Evolutionary conservation across 2,329 filamentous ascomycete genomes (phyloP).

Genomic region (Pezicula neosporulosa): DNA sequence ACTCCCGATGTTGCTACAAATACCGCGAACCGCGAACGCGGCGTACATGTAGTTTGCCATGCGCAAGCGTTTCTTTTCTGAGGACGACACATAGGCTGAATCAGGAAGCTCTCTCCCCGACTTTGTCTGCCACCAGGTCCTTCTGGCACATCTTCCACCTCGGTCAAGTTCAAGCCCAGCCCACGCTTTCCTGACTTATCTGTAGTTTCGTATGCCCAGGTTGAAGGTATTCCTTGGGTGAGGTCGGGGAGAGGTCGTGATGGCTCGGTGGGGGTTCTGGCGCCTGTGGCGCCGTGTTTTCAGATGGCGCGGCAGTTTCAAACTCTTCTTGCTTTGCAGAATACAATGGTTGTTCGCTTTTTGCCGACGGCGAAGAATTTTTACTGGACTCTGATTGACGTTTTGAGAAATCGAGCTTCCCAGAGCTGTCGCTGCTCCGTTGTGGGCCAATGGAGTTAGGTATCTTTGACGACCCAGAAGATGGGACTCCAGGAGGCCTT

Average conservation of each 20-base stretch:
- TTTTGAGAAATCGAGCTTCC: slow-evolving; percentile 16
- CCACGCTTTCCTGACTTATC: slow-evolving; percentile 30
- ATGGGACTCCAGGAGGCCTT: slow-evolving; percentile 12
- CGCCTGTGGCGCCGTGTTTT: slow-evolving; percentile 32
- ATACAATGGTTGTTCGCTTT: slow-evolving; percentile 12
- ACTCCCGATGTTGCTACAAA: slow-evolving; percentile 47
- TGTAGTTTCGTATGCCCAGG: slow-evolving; percentile 72
- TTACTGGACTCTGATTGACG: slow-evolving; percentile 14
- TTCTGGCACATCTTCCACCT: slow-evolving; percentile 40
- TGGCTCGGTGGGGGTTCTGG: slow-evolving; percentile 24
- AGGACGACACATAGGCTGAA: slow-evolving; percentile 84
- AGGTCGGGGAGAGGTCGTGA: slow-evolving; percentile 78
- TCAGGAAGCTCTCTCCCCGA: slow-evolving; percentile 70
- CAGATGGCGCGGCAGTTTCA: slow-evolving; percentile 30
- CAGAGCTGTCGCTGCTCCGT: slow-evolving; percentile 13
- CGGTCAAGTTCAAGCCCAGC: slow-evolving; percentile 44
- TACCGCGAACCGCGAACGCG: slow-evolving; percentile 53
- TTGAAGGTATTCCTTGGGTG: slow-evolving; percentile 92
- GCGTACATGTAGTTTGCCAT: slow-evolving; percentile 74
- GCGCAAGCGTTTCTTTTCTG: slow-evolving; percentile 75
- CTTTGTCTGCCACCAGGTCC: slow-evolving; percentile 46
- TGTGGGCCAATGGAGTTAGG: slow-evolving; percentile 7
- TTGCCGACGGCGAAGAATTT: slow-evolving; percentile 9
- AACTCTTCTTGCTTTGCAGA: slow-evolving; percentile 23
- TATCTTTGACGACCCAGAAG: slow-evolving; percentile 4